phyloP scores from a whole-genome alignment of 176 grass and related monocot genomes.

The Dactylis glomerata region DNA sequence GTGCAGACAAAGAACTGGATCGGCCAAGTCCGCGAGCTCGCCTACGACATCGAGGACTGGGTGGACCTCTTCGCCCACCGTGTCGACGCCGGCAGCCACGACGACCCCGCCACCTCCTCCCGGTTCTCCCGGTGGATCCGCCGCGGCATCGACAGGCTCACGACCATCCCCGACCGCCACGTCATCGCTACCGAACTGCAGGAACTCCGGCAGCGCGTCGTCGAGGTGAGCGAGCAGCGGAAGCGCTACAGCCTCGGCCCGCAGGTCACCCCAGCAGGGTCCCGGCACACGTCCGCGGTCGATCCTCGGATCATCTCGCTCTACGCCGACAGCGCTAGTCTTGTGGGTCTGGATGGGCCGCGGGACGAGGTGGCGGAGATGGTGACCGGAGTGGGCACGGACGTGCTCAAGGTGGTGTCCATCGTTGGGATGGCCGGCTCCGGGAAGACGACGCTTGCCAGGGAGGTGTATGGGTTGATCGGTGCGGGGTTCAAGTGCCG shows the following conservation, averaged over 20 bases:
- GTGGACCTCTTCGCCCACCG: constrained; percentile 35
- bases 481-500: background rate
- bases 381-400: background rate
- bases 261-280: background rate
- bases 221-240: constrained; percentile 33
- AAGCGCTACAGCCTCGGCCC: constrained; percentile 18
- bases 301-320: background rate
- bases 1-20: constrained; percentile 17
- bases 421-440: constrained; percentile 36
- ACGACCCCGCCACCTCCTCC: no score
- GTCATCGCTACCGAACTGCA: constrained; percentile 31
- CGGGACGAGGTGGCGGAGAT: constrained; percentile 8
- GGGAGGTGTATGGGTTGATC: background rate
- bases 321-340: background rate
- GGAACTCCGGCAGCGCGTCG: constrained; percentile 22
- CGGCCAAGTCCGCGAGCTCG: constrained; percentile 27
- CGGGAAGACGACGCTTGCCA: constrained; percentile 43
- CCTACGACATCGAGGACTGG: constrained; percentile 38
- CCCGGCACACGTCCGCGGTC: background rate
- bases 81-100: constrained; percentile 15
- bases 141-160: background rate
- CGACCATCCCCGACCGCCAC: constrained; percentile 21
- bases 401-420: background rate
- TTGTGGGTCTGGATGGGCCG: constrained; percentile 7
- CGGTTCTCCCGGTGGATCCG: background rate